Percentiles rank a stretch among this genome's conserved stretches.
These are phyloP conservation scores for Papiliotrema flavescens DNA, from an alignment of 1,284 basidiomycete species.

Conservation along the genomic window DNA sequence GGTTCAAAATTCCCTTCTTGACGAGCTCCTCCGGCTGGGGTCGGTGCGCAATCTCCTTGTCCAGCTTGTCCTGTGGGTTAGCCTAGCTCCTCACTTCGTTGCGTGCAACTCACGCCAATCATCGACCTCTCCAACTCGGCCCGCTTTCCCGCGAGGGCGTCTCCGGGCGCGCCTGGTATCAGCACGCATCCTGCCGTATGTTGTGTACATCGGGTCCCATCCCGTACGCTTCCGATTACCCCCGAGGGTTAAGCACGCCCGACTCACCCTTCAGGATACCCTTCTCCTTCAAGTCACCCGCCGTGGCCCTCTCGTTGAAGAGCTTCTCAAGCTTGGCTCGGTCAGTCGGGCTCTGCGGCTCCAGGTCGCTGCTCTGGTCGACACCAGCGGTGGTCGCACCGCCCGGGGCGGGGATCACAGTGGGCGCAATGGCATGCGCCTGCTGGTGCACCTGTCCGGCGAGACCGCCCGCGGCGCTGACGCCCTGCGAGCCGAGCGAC, in stretches of 20 bases:
- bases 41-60: conserved; percentile 61
- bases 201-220: too few species aligned
- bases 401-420: conserved; percentile 27
- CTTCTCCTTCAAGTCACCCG: conserved; percentile 64
- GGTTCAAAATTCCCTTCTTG: conserved; percentile 64
- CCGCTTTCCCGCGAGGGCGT: conserved; percentile 66
- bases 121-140: conserved; percentile 64
- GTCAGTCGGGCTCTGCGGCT: conserved; percentile 29
- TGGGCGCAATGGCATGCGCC: conserved; percentile 33
- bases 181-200: not conserved
- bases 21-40: conserved; percentile 67
- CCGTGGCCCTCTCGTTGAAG: conserved; percentile 58
- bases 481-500: conserved; percentile 21
- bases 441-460: conserved; percentile 37
- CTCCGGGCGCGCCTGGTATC: conserved; percentile 51
- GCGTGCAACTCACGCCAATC: conserved; percentile 55
- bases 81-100: not conserved
- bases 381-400: conserved; percentile 18
- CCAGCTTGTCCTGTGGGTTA: conserved; percentile 60
- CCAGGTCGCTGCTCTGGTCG: conserved; percentile 37
- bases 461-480: conserved; percentile 18
- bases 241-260: not conserved
- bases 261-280: conserved; percentile 69
- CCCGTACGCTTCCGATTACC: not conserved
- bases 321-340: conserved; percentile 57